Evolutionary conservation across 805 yeast species (phyloP).

Genomic region (Teunomyces panamensis): DNA sequence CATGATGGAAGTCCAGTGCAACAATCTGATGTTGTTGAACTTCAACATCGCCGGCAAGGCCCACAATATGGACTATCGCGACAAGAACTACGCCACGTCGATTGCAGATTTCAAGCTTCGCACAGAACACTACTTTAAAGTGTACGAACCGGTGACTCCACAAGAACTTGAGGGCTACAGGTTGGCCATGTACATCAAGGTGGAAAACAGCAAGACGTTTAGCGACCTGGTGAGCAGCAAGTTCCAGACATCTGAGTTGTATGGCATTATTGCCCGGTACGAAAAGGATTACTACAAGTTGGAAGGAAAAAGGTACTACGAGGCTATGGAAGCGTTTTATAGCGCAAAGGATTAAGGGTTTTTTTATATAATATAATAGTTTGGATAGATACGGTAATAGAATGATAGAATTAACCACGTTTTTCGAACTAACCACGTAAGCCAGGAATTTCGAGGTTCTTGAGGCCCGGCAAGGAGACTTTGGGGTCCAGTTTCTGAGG

Average conservation of each 20-base stretch:
- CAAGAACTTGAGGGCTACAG: constrained; percentile 22
- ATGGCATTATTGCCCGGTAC: constrained; percentile 9
- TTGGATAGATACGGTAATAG: neutral
- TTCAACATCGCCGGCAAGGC: constrained; percentile 67
- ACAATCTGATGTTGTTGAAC: constrained; percentile 48
- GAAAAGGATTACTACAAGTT: constrained; percentile 16
- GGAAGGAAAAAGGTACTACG: constrained; percentile 24
- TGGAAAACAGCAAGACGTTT: constrained; percentile 7
- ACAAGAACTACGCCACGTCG: constrained; percentile 50
- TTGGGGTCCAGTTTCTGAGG: constrained; percentile 2
- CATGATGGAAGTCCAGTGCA: constrained; percentile 59
- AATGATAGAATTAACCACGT: neutral
- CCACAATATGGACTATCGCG: constrained; percentile 56
- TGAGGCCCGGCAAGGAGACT: constrained; percentile 25
- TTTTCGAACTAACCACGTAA: neutral
- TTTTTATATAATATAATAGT: too few relatives aligned
- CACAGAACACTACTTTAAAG: constrained; percentile 47
- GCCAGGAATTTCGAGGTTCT: constrained; percentile 9
- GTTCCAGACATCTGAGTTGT: constrained; percentile 13
- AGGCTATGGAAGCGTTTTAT: constrained; percentile 25
- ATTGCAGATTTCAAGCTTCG: constrained; percentile 59
- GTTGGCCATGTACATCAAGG: constrained; percentile 20
- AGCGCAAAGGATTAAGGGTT: neutral
- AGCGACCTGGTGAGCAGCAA: constrained; percentile 13
- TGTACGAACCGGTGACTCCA: constrained; percentile 27